These are phyloP conservation scores for Monosporozyma siamensis DNA, from an alignment of 805 yeast species.

Conservation along the genomic window DNA sequence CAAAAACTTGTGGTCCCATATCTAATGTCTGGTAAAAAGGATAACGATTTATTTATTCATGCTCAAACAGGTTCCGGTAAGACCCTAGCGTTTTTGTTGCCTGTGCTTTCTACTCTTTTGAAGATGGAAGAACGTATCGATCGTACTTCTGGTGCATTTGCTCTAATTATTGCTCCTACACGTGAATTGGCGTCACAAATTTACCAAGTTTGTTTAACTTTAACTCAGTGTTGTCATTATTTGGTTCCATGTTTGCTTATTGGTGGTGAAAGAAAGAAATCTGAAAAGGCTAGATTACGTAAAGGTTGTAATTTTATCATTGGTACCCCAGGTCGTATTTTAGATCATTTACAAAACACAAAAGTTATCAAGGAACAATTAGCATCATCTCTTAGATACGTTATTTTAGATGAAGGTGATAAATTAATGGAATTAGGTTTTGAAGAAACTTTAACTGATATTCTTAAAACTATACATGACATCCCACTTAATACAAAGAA, in stretches of 20 bases:
- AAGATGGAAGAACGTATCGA: slow-evolving; percentile 34
- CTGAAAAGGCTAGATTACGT: slow-evolving; percentile 90
- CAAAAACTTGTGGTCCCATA: slow-evolving; percentile 75
- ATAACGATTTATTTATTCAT: slow-evolving; percentile 72
- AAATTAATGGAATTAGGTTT: slow-evolving; percentile 91
- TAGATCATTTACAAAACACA: slow-evolving; percentile 91
- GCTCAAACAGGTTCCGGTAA: slow-evolving; percentile 99
- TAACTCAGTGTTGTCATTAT: slow-evolving; percentile 70
- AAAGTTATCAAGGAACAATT: slow-evolving; percentile 47
- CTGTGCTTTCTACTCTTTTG: slow-evolving; percentile 69
- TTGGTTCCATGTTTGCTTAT: slow-evolving; percentile 93
- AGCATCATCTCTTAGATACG: slow-evolving; percentile 65
- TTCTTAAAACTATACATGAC: slow-evolving; percentile 50
- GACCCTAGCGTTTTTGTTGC: slow-evolving; percentile 79
- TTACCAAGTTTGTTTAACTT: slow-evolving; percentile 63
- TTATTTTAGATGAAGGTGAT: slow-evolving; percentile 96
- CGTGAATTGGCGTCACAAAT: slow-evolving; percentile 92
- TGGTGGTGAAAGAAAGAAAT: slow-evolving; percentile 97
- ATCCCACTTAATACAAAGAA: slow-evolving; percentile 31
- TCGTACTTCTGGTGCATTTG: slow-evolving; percentile 78
- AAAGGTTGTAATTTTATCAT: slow-evolving; percentile 95
- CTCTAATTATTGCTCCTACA: slow-evolving; percentile 84
- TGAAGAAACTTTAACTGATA: slow-evolving; percentile 81
- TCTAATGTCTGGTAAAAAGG: slow-evolving; percentile 33
- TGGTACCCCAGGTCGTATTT: slow-evolving; percentile 94